A percentile compares a stretch with the other conserved stretches of the same genome.
Evolutionary conservation across 768 basidiomycete genomes (phyloP).

Genomic region (Auricularia sp.): DNA sequence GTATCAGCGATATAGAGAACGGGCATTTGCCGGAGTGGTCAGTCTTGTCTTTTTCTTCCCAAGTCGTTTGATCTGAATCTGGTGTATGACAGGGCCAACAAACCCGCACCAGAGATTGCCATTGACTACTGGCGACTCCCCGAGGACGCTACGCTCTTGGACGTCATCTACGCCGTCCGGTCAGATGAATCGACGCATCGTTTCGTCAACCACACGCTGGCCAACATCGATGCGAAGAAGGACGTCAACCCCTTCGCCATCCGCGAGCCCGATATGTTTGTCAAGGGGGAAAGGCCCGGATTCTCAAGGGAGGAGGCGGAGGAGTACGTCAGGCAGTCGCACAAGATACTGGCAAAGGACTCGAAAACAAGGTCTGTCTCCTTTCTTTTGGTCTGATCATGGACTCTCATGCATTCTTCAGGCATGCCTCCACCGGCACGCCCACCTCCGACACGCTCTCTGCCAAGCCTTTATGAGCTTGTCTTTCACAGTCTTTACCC

Average conservation of each 20-base stretch:
- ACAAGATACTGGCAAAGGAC: neutral
- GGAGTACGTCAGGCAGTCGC: neutral
- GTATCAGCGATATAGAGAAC: conserved; percentile 73
- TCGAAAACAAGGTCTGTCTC: too few species aligned
- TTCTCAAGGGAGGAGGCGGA: conserved; percentile 18
- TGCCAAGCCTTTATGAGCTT: too few species aligned
- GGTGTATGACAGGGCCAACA: conserved; percentile 39
- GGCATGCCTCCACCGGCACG: too few species aligned
- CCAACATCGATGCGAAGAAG: conserved; percentile 62
- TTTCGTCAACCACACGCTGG: conserved; percentile 93
- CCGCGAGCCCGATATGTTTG: conserved; percentile 77
- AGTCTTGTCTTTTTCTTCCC: conserved; percentile 6
- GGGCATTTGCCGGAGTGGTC: conserved; percentile 78
- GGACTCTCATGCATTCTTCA: too few species aligned
- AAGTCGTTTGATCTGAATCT: neutral
- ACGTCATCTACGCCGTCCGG: conserved; percentile 85
- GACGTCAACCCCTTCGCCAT: conserved; percentile 90
- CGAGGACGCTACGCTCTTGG: conserved; percentile 65
- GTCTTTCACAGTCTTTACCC: too few species aligned
- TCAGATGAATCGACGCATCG: conserved; percentile 90
- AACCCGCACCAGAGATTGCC: conserved; percentile 77
- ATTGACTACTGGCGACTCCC: conserved; percentile 90
- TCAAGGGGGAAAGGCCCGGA: conserved; percentile 70
- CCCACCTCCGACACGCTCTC: too few species aligned
- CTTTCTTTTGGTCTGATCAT: too few species aligned